Base-by-base conservation (phyloP, 2,329 filamentous ascomycete genomes). In the Esteya vermicola region DNA sequence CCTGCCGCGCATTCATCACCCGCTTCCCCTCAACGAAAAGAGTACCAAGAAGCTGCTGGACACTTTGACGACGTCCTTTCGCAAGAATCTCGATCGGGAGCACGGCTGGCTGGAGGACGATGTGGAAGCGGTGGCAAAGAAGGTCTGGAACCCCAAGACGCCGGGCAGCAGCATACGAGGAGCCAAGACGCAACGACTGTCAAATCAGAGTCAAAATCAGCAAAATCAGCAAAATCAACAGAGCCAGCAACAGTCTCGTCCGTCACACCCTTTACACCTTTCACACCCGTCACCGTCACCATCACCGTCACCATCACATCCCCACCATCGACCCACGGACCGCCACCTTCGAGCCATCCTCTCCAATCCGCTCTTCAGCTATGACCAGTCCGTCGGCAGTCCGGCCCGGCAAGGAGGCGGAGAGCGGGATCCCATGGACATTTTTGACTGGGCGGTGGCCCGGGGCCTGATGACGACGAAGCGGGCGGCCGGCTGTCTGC, bases 331-430 rank as follows among this genome's bases (percentile, higher is more conserved):
- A 6, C 61, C 63, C 6, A 65, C 57, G 46, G 70, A 64, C 44
- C 61, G 59, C 14, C 72, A 76, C 53, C 52, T 76, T n/a, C 65
- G 63, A 42, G 62, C 68, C 26, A 70, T 77, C 40, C 64, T 77
- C 13, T 62, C 65, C 37, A 75, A 75, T 43, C 72, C 72, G 1
- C 57, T 76, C 16, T 75, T 77, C 54, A 56, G 55, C 39, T 52
- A 58, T 34, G 45, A 52, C 39, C 57, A 55, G 46, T 57, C 58
- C 40, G 49, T 53, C 22, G 39, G 39, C 22, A 51, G 53, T 20
- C 46, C 42, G 33, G 36, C 18, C 45, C 27, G 35, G 39, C 21
- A 21, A 32, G 37, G 38, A 34, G 39, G 44, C 49, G n/a, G n/a
- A n/a, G 43, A 45, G 36, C 54, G 57, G 23, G 63, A 68, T 33